Base-by-base conservation (phyloP, 768 basidiomycete genomes). In the Leccinum barrowsii region DNA sequence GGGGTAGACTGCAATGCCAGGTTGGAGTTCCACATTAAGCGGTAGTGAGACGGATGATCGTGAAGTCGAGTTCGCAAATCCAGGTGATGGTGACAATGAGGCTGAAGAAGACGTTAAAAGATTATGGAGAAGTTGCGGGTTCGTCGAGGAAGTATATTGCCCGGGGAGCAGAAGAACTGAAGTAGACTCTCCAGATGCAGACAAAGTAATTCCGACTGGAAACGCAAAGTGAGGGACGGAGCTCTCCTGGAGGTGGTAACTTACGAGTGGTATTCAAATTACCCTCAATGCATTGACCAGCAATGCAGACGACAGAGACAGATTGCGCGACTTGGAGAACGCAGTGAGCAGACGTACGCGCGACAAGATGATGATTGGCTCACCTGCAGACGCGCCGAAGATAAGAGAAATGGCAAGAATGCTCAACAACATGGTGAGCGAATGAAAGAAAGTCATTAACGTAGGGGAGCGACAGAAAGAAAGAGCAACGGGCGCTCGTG, bases 251-350 rank as follows among this genome's bases (percentile, higher is more conserved):
- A 53, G 4, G 40, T 57, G 15, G 26, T 34, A 58, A 85, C 89
- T 75, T 66, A 82, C 81, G 69, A 37, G 89, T 87, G 22, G 80
- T 82, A 68, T 92, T 92, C 32, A 88, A 84, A 73, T 75, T 82
- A 58, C 91, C 91, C 72, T 91, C 81, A 57, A 92, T 75, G 78
- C 91, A 92, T 87, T 93, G 90, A 65, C 90, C 90, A 70, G 90
- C 87, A 89, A 90, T 77, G 79, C 90, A 92, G 60, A 93, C 78
- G 57, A 92, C 84, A 67, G 85, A 73, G 59, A 76, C 71, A 63
- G 80, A 78, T 71, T 86, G 84, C 59, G 86, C 85, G 69, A 77
- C 82, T 85, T 30, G 55, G 35, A 37, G 3, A 28, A 11, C 30
- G 46, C 28, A 28, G 28, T 66, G 4, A 65, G 55, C 34, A 17